Percentiles rank a stretch among this genome's conserved stretches.
phyloP scores from a whole-genome alignment of 441 rosid genomes.

The Melastoma candidum region DNA sequence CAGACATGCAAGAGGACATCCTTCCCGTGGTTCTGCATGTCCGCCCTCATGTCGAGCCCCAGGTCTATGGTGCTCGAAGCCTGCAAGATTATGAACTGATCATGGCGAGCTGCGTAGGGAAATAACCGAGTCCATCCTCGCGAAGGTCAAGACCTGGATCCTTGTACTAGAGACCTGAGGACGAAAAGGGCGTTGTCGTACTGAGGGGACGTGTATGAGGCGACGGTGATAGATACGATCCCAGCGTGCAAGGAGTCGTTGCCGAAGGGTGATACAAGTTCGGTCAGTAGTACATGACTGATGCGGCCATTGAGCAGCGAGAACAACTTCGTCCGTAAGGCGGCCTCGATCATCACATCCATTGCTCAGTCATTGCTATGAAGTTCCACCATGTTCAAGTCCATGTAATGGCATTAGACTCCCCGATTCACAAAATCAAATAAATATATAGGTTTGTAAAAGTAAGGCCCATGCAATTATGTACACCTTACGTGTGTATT shows the following conservation, averaged over 20 bases:
- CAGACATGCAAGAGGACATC: too few species aligned
- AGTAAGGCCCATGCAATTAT: too few species aligned
- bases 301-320: slow-evolving; percentile 7
- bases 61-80: too few species aligned
- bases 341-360: not conserved
- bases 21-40: too few species aligned
- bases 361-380: not conserved
- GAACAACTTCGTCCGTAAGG: slow-evolving; percentile 7
- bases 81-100: slow-evolving; percentile 11
- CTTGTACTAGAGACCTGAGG: not conserved
- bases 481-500: too few species aligned
- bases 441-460: too few species aligned
- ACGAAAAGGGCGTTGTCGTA: slow-evolving; percentile 5
- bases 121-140: slow-evolving; percentile 6
- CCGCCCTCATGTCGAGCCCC: too few species aligned
- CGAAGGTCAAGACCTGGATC: slow-evolving; percentile 5
- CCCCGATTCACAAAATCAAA: too few species aligned
- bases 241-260: slow-evolving; percentile 14
- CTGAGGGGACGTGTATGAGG: slow-evolving; percentile 15
- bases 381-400: too few species aligned
- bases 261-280: slow-evolving; percentile 18
- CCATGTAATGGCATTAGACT: too few species aligned
- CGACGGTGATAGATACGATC: slow-evolving; percentile 16
- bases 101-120: not conserved
- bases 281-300: slow-evolving; percentile 8